These are phyloP conservation scores for Tetrapisispora pingtungensis DNA, from an alignment of 805 yeast genomes.

Conservation along the genomic window DNA sequence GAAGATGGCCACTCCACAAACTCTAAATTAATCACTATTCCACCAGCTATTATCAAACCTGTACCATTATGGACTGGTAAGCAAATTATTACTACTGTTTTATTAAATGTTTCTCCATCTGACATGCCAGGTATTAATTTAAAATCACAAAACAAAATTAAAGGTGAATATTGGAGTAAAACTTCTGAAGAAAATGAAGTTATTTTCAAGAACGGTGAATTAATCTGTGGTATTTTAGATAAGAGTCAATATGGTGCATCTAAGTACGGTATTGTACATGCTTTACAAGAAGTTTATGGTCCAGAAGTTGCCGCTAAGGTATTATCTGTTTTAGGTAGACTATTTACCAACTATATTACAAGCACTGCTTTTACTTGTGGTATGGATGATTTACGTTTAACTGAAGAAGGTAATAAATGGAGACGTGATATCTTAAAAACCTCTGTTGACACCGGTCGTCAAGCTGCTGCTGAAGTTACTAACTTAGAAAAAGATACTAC, in stretches of 20 bases:
- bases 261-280: slow-evolving; percentile 91
- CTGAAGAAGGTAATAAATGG: slow-evolving; percentile 84
- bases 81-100: slow-evolving; percentile 86
- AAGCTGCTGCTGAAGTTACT: slow-evolving; percentile 91
- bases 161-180: slow-evolving; percentile 89
- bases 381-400: slow-evolving; percentile 95
- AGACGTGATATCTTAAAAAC: slow-evolving; percentile 72
- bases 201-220: slow-evolving; percentile 74
- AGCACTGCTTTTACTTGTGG: slow-evolving; percentile 96
- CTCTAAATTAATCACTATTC: slow-evolving; percentile 59
- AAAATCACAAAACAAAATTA: slow-evolving; percentile 74
- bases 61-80: slow-evolving; percentile 95
- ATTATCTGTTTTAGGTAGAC: slow-evolving; percentile 83
- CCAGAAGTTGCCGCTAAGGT: slow-evolving; percentile 82
- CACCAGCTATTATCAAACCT: slow-evolving; percentile 86
- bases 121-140: slow-evolving; percentile 88
- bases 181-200: slow-evolving; percentile 81
- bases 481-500: slow-evolving; percentile 49
- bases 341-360: slow-evolving; percentile 89
- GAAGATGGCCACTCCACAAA: slow-evolving; percentile 93
- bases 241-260: slow-evolving; percentile 98
- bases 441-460: slow-evolving; percentile 74
- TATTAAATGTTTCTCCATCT: slow-evolving; percentile 78
- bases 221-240: slow-evolving; percentile 87
- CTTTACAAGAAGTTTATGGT: slow-evolving; percentile 93